Evolutionary conservation across 192 early-diverging fungal species (phyloP).

Genomic region (Entophlyctis luteolus): DNA sequence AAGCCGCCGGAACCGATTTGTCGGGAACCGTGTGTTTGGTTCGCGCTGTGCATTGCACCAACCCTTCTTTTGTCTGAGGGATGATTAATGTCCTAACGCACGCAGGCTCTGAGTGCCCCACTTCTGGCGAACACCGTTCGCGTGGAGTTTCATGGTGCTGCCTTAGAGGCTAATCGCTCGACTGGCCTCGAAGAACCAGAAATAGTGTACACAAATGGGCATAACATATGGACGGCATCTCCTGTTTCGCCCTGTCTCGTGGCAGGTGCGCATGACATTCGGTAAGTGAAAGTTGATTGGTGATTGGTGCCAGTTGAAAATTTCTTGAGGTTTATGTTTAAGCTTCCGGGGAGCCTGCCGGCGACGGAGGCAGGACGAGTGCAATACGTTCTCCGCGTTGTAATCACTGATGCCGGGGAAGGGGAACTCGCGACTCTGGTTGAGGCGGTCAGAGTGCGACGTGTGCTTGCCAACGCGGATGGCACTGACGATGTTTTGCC

Average conservation of each 20-base stretch:
- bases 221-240: neutral
- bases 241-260: neutral
- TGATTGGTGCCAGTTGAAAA: too few relatives aligned
- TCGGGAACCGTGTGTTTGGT: conserved; percentile 19
- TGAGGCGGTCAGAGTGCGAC: conserved; percentile 16
- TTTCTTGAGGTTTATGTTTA: conserved; percentile 25
- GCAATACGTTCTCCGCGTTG: conserved; percentile 13
- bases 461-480: neutral
- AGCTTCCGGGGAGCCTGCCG: conserved; percentile 18
- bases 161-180: neutral
- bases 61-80: neutral
- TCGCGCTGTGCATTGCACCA: neutral
- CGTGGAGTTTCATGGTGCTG: neutral
- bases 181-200: neutral
- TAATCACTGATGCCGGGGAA: neutral
- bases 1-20: conserved; percentile 18
- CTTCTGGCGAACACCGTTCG: neutral
- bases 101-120: neutral
- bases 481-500: too few relatives aligned
- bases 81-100: too few relatives aligned
- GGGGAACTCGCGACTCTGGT: conserved; percentile 7
- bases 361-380: conserved; percentile 12
- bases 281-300: neutral
- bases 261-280: conserved; percentile 23
- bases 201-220: conserved; percentile 1